phyloP scores from a whole-genome alignment of 2,329 filamentous ascomycete species.

The Penicillium hesseltinei region DNA sequence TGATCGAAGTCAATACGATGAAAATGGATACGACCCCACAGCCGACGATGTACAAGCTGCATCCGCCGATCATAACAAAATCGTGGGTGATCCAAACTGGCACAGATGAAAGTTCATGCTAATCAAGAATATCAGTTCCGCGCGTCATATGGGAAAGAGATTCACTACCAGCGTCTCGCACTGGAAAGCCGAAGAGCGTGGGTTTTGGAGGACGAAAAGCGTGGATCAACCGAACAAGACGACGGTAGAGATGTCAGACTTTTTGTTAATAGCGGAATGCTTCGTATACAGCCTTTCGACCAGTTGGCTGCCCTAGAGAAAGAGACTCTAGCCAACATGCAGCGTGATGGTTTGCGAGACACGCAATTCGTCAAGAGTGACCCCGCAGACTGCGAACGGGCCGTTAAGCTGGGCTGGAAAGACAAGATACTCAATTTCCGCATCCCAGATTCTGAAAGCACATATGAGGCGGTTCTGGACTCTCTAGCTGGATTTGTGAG shows the following conservation, averaged over 20 bases:
- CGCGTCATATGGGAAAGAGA: slow-evolving; percentile 17
- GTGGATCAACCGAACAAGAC: not conserved
- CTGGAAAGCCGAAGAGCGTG: slow-evolving; percentile 15
- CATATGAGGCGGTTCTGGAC: slow-evolving; percentile 16
- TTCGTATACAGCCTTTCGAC: slow-evolving; percentile 17
- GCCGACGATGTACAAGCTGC: slow-evolving; percentile 17
- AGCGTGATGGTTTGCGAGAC: slow-evolving; percentile 16
- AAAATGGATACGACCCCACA: slow-evolving; percentile 12
- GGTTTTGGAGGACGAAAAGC: slow-evolving; percentile 15
- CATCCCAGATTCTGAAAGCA: slow-evolving; percentile 9
- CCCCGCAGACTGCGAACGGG: slow-evolving; percentile 14
- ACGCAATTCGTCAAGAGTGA: slow-evolving; percentile 18
- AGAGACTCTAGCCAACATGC: slow-evolving; percentile 18
- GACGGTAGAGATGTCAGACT: slow-evolving; percentile 11
- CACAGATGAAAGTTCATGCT: not conserved
- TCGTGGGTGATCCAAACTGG: slow-evolving; percentile 3
- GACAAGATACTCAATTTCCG: slow-evolving; percentile 15
- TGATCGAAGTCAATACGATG: slow-evolving; percentile 14
- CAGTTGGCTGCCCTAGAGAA: slow-evolving; percentile 12
- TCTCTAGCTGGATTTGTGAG: slow-evolving; percentile 16
- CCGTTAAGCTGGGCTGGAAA: slow-evolving; percentile 13
- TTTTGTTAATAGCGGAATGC: slow-evolving; percentile 20
- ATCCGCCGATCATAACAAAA: slow-evolving; percentile 21
- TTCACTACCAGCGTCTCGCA: slow-evolving; percentile 20
- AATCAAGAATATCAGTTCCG: slow-evolving; percentile 8